These are phyloP conservation scores for Sarocladium brachiariae DNA, from an alignment of 2,329 filamentous ascomycete species.

Conservation along the genomic window DNA sequence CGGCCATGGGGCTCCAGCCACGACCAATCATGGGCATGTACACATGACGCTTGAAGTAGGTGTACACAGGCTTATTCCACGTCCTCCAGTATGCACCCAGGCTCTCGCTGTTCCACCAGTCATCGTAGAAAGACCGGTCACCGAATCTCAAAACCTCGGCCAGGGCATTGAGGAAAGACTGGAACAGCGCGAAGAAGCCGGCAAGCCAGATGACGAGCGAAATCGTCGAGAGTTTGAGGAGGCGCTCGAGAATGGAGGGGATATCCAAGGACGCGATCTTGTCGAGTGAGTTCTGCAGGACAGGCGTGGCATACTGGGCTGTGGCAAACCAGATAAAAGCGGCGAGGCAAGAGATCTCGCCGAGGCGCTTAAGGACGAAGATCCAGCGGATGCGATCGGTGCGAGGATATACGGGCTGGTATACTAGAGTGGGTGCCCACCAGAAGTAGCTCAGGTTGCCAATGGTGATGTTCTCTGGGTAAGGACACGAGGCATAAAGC, in stretches of 20 bases:
- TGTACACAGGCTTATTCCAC: conserved; percentile 97
- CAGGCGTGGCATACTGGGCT: conserved; percentile 88
- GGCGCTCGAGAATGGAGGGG: conserved; percentile 74
- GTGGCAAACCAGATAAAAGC: conserved; percentile 94
- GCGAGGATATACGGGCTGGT: conserved; percentile 93
- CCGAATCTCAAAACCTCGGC: conserved; percentile 87
- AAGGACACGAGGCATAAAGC: conserved; percentile 76
- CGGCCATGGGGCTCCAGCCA: conserved; percentile 64
- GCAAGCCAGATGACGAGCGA: conserved; percentile 95
- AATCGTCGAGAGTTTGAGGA: conserved; percentile 94
- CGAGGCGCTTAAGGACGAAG: conserved; percentile 77
- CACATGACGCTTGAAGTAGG: conserved; percentile 92
- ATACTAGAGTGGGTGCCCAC: conserved; percentile 94
- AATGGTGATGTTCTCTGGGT: conserved; percentile 85
- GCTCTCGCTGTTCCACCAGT: conserved; percentile 95
- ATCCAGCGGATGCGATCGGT: conserved; percentile 75
- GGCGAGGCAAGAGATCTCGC: conserved; percentile 68
- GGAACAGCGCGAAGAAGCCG: conserved; percentile 94
- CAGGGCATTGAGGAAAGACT: conserved; percentile 83
- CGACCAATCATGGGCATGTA: conserved; percentile 82
- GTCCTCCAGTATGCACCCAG: conserved; percentile 87
- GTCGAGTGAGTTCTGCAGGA: conserved; percentile 81
- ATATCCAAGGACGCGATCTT: conserved; percentile 79
- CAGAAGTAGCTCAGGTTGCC: conserved; percentile 90
- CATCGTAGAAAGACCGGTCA: conserved; percentile 89